Percentiles rank a stretch among this genome's conserved stretches.
phyloP scores from a whole-genome alignment of 2,329 filamentous ascomycete species.

The Aspergillus unguis region DNA sequence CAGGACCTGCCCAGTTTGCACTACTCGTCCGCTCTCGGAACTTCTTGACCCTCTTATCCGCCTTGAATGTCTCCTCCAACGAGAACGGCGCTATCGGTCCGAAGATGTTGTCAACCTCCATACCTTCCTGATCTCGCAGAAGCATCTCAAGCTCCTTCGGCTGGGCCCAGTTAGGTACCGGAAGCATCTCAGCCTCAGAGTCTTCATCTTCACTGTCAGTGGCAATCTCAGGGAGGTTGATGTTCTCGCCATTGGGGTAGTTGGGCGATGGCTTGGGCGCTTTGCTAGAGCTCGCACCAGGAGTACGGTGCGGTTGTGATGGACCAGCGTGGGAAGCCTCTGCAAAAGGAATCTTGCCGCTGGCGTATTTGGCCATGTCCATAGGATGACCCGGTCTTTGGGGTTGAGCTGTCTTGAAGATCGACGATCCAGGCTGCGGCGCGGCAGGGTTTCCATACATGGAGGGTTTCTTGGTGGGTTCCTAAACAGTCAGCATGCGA shows the following conservation, averaged over 20 bases:
- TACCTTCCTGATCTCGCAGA: constrained; percentile 75
- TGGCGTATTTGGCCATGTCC: constrained; percentile 84
- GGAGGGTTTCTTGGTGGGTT: constrained; percentile 42
- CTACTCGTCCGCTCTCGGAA: constrained; percentile 90
- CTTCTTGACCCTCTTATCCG: constrained; percentile 81
- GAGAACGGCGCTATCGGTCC: constrained; percentile 82
- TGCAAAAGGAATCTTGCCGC: constrained; percentile 85
- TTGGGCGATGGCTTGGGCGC: constrained; percentile 67
- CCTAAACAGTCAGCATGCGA: constrained; percentile 17
- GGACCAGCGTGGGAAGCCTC: constrained; percentile 58
- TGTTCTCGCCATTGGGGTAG: constrained; percentile 83
- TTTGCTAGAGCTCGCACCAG: constrained; percentile 52
- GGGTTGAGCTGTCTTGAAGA: constrained; percentile 50
- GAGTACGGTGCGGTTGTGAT: constrained; percentile 60
- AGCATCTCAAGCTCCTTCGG: constrained; percentile 75
- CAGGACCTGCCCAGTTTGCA: constrained; percentile 84
- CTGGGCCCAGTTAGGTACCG: constrained; percentile 79
- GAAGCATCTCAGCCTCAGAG: constrained; percentile 58
- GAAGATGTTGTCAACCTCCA: constrained; percentile 77
- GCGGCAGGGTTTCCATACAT: constrained; percentile 37
- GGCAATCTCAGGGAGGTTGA: constrained; percentile 90
- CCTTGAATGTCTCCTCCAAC: constrained; percentile 95
- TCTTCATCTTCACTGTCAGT: constrained; percentile 92
- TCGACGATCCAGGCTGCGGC: constrained; percentile 30
- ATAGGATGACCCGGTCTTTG: constrained; percentile 65